phyloP scores from a whole-genome alignment of 2,329 filamentous ascomycete genomes.

The Cladobotryum protrusum region DNA sequence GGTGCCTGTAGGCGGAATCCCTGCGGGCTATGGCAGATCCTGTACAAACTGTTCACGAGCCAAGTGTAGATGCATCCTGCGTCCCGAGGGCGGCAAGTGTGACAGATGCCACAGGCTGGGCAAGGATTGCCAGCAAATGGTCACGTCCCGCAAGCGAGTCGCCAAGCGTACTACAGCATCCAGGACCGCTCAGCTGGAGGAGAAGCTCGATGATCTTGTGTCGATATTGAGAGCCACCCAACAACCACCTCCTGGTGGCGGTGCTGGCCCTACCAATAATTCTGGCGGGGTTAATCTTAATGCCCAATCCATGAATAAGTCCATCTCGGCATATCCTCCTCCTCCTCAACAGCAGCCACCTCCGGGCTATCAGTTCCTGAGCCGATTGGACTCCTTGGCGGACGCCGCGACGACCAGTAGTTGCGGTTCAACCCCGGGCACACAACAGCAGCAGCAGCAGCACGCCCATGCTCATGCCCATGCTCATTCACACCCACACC shows the following conservation, averaged over 20 bases:
- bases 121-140: slow-evolving; percentile 42
- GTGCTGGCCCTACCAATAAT: no score
- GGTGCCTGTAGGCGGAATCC: slow-evolving; percentile 16
- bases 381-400: slow-evolving; percentile 31
- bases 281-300: no score
- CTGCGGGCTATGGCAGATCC: slow-evolving; percentile 37
- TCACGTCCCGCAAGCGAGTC: slow-evolving; percentile 33
- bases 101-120: slow-evolving; percentile 40
- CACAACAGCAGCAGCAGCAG: background rate
- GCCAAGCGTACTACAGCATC: slow-evolving; percentile 28
- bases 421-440: slow-evolving; percentile 13
- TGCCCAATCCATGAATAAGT: no score
- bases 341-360: background rate
- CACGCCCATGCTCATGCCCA: no score
- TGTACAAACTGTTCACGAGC: slow-evolving; percentile 42
- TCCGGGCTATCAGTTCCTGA: slow-evolving; percentile 16
- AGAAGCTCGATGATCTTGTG: slow-evolving; percentile 44
- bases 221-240: slow-evolving; percentile 35
- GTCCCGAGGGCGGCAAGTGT: slow-evolving; percentile 26
- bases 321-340: background rate
- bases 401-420: slow-evolving; percentile 27
- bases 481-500: background rate
- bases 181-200: slow-evolving; percentile 41
- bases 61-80: slow-evolving; percentile 44
- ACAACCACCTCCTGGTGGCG: slow-evolving; percentile 8